phyloP scores from a whole-genome alignment of 192 early-diverging fungal species.

The Geranomyces variabilis region DNA sequence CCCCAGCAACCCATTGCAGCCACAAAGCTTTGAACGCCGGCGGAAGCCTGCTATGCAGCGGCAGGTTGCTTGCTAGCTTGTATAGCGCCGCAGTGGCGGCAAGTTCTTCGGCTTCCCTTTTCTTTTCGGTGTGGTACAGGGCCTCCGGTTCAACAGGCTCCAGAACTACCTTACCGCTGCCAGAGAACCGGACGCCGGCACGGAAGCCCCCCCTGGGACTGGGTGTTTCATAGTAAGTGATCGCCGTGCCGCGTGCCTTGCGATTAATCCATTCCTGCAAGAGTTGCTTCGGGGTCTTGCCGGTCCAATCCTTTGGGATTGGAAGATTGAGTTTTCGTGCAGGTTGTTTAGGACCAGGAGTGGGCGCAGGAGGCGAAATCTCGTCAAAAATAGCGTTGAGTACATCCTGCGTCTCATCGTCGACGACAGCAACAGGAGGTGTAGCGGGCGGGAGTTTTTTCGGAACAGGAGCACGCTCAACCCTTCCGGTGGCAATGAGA shows the following conservation, averaged over 20 bases:
- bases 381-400: constrained; percentile 12
- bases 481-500: neutral
- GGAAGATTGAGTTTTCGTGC: neutral
- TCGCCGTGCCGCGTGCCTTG: constrained; percentile 6
- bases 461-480: neutral
- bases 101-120: constrained; percentile 11
- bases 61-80: constrained; percentile 43
- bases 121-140: neutral
- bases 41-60: constrained; percentile 59
- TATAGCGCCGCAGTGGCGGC: constrained; percentile 52
- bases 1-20: constrained; percentile 52
- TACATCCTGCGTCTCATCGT: neutral
- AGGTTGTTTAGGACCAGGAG: neutral
- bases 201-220: neutral
- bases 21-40: constrained; percentile 64
- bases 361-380: neutral
- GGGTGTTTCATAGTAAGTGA: neutral
- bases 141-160: constrained; percentile 7
- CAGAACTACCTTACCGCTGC: constrained; percentile 6
- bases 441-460: neutral
- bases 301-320: constrained; percentile 7
- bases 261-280: constrained; percentile 15
- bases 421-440: neutral
- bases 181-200: constrained; percentile 12
- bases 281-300: constrained; percentile 19